phyloP scores from a whole-genome alignment of 768 basidiomycete species.

The Agrocybe pediades region DNA sequence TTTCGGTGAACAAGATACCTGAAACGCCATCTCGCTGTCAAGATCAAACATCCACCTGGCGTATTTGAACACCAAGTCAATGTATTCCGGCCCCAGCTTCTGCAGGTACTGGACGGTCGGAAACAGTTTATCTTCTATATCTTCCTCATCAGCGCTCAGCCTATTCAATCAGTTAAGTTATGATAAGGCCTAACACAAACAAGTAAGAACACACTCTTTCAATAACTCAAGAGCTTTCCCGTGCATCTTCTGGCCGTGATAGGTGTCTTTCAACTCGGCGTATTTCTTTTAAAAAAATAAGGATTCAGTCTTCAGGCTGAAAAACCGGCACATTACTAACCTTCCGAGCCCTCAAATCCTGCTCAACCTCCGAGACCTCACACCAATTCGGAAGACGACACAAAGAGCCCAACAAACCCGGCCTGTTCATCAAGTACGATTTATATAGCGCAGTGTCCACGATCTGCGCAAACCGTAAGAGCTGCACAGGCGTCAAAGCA shows the following conservation, averaged over 20 bases:
- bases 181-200: background rate
- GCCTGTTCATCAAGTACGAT: constrained; percentile 81
- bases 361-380: constrained; percentile 81
- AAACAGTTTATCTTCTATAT: constrained; percentile 73
- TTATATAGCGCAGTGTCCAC: constrained; percentile 96
- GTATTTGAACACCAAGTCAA: constrained; percentile 79
- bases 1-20: constrained; percentile 43
- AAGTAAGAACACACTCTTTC: constrained; percentile 61
- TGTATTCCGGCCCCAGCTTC: constrained; percentile 81
- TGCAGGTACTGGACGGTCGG: constrained; percentile 91
- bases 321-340: constrained; percentile 40
- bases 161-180: constrained; percentile 38
- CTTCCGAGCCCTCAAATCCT: constrained; percentile 76
- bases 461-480: constrained; percentile 88
- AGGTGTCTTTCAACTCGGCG: constrained; percentile 86
- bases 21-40: constrained; percentile 72
- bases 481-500: constrained; percentile 77
- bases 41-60: constrained; percentile 85
- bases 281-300: constrained; percentile 66
- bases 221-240: constrained; percentile 81
- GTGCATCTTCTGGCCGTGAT: constrained; percentile 96
- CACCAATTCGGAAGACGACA: constrained; percentile 97
- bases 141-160: constrained; percentile 75
- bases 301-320: background rate
- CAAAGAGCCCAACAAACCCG: constrained; percentile 79